Evolutionary conservation across 2,329 filamentous ascomycete species (phyloP).

Genomic region (Helotiales sp.): DNA sequence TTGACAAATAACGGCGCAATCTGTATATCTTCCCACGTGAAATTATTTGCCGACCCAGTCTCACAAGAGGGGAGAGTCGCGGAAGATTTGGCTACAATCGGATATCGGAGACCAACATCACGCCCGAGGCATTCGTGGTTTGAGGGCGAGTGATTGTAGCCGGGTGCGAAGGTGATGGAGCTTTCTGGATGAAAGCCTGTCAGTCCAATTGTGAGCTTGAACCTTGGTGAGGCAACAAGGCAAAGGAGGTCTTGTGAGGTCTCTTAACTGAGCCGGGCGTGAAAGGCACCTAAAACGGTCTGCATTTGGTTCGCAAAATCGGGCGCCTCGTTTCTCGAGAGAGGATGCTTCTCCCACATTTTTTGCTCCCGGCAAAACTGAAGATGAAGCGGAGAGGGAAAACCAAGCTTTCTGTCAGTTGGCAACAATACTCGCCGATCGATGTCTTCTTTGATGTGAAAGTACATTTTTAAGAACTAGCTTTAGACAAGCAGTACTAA

Average conservation of each 20-base stretch:
- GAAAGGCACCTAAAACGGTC: neutral
- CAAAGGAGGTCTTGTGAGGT: constrained; percentile 6
- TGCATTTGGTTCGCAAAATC: neutral
- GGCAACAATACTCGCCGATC: neutral
- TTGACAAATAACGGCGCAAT: neutral
- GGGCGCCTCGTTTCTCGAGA: neutral
- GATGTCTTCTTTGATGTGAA: neutral
- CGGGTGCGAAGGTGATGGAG: neutral
- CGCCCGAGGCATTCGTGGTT: neutral
- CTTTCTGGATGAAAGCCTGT: neutral
- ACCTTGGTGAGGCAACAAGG: constrained; percentile 3
- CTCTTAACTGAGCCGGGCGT: constrained; percentile 1
- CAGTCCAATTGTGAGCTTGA: neutral
- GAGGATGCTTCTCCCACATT: neutral
- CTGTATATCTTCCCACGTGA: neutral
- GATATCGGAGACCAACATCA: neutral
- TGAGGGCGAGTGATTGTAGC: neutral
- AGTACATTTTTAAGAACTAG: neutral
- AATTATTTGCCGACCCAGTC: neutral
- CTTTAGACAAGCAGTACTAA: neutral
- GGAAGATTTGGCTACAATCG: neutral
- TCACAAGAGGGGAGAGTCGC: neutral
- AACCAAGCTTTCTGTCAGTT: neutral
- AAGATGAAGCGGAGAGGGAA: neutral
- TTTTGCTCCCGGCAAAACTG: neutral